These are phyloP conservation scores for Boletus sensibilis DNA, from an alignment of 768 basidiomycete genomes.

Conservation along the genomic window DNA sequence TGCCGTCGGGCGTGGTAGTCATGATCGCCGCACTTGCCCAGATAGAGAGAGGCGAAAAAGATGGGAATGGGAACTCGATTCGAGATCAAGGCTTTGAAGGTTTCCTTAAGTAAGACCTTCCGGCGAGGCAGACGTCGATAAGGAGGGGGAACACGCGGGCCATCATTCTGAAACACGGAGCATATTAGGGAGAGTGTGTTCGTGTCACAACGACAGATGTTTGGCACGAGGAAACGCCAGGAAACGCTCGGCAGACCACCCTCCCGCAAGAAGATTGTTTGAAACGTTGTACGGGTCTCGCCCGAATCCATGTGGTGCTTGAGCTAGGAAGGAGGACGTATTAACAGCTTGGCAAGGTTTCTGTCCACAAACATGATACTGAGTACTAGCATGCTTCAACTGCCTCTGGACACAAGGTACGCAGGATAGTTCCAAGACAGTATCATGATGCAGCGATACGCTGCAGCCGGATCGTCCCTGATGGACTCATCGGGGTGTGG, in stretches of 20 bases:
- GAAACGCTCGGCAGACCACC: not conserved
- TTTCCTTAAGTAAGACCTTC: not conserved
- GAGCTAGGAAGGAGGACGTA: not conserved
- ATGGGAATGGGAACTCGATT: too few species aligned
- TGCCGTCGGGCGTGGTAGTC: constrained; percentile 1
- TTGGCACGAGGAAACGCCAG: not conserved
- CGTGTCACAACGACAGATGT: not conserved
- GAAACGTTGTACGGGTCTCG: not conserved
- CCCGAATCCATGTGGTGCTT: not conserved
- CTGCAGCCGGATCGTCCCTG: not conserved
- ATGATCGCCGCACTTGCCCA: constrained; percentile 5
- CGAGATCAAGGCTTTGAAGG: not conserved
- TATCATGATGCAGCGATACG: too few species aligned
- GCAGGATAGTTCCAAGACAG: not conserved
- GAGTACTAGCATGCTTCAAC: not conserved
- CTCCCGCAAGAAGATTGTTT: not conserved
- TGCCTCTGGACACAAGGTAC: not conserved
- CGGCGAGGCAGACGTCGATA: constrained; percentile 8
- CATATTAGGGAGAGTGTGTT: not conserved
- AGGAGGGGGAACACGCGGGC: not conserved
- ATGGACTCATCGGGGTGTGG: not conserved
- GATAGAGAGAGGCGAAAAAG: not conserved
- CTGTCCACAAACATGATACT: not conserved
- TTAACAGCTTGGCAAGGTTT: not conserved
- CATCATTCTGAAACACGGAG: not conserved